Evolutionary conservation across 2,329 filamentous ascomycete species (phyloP).

Genomic region (Ceratocystis harringtonii): DNA sequence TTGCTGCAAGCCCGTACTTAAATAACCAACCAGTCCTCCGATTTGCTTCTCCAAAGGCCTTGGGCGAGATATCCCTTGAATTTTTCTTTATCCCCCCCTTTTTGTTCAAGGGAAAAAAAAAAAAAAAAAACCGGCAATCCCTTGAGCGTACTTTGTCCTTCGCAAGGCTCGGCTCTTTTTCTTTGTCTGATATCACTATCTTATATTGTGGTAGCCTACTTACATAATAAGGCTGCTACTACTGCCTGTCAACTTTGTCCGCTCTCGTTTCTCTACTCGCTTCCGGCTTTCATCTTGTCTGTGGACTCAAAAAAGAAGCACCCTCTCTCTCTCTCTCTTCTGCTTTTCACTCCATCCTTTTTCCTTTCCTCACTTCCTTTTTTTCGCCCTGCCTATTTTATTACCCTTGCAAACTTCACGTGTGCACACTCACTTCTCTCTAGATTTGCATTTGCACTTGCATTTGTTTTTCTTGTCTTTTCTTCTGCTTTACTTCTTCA

Average conservation of each 20-base stretch:
- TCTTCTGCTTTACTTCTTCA: constrained; percentile 10
- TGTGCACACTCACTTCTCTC: neutral
- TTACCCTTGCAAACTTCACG: constrained; percentile 10
- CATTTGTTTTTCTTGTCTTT: constrained; percentile 2
- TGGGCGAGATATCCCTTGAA: neutral
- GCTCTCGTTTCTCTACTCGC: neutral
- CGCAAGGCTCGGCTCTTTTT: neutral
- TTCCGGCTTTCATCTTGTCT: neutral
- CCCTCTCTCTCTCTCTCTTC: neutral
- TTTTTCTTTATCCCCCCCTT: neutral
- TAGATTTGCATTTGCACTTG: neutral
- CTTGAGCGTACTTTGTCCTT: neutral
- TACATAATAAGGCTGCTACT: neutral
- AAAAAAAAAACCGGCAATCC: neutral
- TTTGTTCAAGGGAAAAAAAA: neutral
- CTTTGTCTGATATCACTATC: neutral
- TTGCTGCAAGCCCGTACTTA: neutral
- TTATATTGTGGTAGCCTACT: neutral
- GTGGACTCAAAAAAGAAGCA: constrained; percentile 1
- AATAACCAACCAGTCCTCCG: neutral
- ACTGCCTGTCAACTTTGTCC: neutral
- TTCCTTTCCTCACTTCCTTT: neutral
- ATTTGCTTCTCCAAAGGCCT: neutral
- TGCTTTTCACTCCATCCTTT: neutral
- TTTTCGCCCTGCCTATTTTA: neutral